These are phyloP conservation scores for Myxozyma udenii DNA, from an alignment of 805 yeast genomes.

Conservation along the genomic window DNA sequence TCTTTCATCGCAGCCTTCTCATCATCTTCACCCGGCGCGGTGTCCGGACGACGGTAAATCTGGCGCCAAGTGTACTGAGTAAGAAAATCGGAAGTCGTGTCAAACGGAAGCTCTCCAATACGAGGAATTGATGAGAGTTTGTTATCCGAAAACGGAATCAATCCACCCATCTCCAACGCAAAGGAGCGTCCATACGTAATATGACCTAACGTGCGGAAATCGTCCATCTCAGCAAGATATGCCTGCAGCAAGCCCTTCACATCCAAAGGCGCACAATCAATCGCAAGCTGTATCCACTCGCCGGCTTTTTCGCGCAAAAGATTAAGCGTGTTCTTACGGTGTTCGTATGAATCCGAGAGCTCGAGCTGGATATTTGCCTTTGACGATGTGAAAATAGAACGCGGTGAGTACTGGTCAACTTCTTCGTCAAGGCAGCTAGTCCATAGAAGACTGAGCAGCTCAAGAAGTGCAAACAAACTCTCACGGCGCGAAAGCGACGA, in stretches of 20 bases:
- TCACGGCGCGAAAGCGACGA: conserved; percentile 71
- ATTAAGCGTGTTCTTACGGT: conserved; percentile 68
- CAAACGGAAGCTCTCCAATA: conserved; percentile 42
- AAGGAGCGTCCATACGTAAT: conserved; percentile 81
- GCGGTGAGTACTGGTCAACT: conserved; percentile 78
- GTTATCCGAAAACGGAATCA: conserved; percentile 61
- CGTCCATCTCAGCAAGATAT: conserved; percentile 57
- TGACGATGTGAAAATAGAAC: conserved; percentile 55
- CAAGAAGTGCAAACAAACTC: conserved; percentile 75
- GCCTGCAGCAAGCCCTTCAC: conserved; percentile 74
- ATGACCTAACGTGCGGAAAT: conserved; percentile 40
- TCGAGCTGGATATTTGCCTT: conserved; percentile 49
- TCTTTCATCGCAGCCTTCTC: conserved; percentile 27
- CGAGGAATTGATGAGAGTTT: conserved; percentile 53
- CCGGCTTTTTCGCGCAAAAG: conserved; percentile 57
- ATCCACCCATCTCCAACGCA: conserved; percentile 85
- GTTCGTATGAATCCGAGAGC: conserved; percentile 69
- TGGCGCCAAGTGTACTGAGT: conserved; percentile 72
- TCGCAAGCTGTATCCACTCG: conserved; percentile 61
- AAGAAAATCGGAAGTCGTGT: conserved; percentile 66
- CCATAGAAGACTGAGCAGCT: conserved; percentile 71
- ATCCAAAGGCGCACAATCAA: conserved; percentile 64
- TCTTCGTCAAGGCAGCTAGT: conserved; percentile 82
- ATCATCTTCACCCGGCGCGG: not conserved
- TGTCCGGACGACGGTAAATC: conserved; percentile 23